Base-by-base conservation (phyloP, 164 flowering plant genomes). In the Annona cherimola region DNA sequence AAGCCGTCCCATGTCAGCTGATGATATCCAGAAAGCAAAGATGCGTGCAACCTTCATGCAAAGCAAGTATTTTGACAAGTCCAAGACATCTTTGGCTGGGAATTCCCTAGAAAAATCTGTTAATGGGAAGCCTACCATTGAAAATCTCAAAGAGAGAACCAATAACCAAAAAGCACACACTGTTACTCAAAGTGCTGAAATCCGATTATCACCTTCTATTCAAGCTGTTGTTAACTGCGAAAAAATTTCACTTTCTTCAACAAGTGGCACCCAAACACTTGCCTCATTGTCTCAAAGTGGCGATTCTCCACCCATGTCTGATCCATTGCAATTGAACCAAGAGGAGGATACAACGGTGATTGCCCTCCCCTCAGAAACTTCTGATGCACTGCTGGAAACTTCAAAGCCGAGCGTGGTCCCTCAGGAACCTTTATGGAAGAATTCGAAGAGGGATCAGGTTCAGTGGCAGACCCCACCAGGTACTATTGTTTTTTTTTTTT, bases 11-110 rank as follows among this genome's bases (percentile, higher is more conserved):
- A 86, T 96, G 84, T 91, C 99, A 43, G 88, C 95, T 50, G 99
- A 96, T 83, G 99, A 96, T 77, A 96, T 96, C 64, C 94, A 93
- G 69, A 96, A 96, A 75, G 99, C 99, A 63, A 96, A 96, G 80
- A 76, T 90, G 93, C 95, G 97, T 35, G 98, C 95, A 20, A 81
- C 74, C 8, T 88, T 84, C 81, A 84, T 89, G 98, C 90, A 89
- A 80, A 84, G 81, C 81, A 93, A 93, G 77, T 77, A 90, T 26
- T 26, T 26, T 79, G 90, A 89, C 4, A 91, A 89, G 75, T 73
- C 1, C 35, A 26, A 26, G 35, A 26, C 35, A 26, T 26, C 35
- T 26, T 26, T 57, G 55, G 82, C 74, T 70, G 35, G 35, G 35
- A 26, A 26, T 26, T 26, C 1, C 35, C 35, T 26, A 26, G 45